Conservation (phyloP, 257 asterid species). For the Linaria vulgaris region DNA sequence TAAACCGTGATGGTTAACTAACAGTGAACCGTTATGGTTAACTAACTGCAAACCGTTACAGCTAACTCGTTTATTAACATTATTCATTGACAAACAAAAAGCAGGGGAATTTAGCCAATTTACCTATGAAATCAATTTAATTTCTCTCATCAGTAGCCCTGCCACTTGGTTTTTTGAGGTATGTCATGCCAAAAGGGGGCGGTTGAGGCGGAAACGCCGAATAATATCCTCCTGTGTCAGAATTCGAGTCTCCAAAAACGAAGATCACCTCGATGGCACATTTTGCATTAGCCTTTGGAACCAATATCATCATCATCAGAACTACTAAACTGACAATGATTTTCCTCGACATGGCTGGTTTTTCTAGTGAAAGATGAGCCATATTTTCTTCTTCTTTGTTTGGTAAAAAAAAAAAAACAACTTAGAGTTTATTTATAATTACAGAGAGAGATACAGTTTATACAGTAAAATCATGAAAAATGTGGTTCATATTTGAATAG, state of each 20-base stretch:
- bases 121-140: slow-evolving; percentile 66
- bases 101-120: background rate
- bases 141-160: too few relatives aligned
- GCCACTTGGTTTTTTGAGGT: slow-evolving; percentile 64
- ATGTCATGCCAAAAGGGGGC: slow-evolving; percentile 72
- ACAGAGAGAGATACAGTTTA: too few relatives aligned
- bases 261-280: slow-evolving; percentile 60
- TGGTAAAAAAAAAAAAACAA: too few relatives aligned
- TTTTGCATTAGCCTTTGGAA: slow-evolving; percentile 30
- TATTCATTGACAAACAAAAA: background rate
- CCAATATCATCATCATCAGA: slow-evolving; percentile 26
- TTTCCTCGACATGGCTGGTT: slow-evolving; percentile 9
- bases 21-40: too few relatives aligned
- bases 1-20: slow-evolving; percentile 4
- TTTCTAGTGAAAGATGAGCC: background rate
- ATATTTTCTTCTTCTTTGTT: too few relatives aligned
- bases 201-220: slow-evolving; percentile 67
- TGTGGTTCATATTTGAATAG: too few relatives aligned
- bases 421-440: too few relatives aligned
- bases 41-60: too few relatives aligned
- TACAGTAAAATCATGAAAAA: too few relatives aligned
- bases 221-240: slow-evolving; percentile 67
- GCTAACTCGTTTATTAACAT: background rate
- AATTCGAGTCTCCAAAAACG: slow-evolving; percentile 71
- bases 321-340: slow-evolving; percentile 32